Evolutionary conservation across 768 basidiomycete species (phyloP).

Genomic region (Nidularia sp.): DNA sequence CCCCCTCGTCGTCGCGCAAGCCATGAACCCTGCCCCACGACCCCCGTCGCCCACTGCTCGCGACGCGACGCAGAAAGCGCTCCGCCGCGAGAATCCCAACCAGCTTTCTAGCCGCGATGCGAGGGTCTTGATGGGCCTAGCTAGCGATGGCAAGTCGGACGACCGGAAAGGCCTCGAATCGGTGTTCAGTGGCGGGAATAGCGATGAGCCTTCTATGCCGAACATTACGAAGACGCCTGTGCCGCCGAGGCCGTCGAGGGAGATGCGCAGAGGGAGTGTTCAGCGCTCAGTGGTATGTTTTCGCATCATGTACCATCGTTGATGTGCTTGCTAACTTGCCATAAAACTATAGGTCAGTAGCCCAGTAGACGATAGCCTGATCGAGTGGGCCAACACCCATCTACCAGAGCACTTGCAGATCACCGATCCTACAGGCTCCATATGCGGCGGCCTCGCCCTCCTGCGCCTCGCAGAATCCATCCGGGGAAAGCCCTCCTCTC

Average conservation of each 20-base stretch:
- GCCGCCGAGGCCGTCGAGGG: constrained; percentile 69
- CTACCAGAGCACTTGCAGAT: constrained; percentile 65
- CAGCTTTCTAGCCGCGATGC: constrained; percentile 80
- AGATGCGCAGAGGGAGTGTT: constrained; percentile 43
- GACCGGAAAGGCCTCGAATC: constrained; percentile 51
- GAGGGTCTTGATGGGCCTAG: constrained; percentile 66
- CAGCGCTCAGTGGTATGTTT: constrained; percentile 21
- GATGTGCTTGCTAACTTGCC: neutral
- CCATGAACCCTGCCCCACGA: constrained; percentile 93
- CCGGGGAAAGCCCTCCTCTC: constrained; percentile 59
- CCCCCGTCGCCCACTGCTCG: constrained; percentile 90
- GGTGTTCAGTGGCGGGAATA: constrained; percentile 33
- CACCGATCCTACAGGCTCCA: constrained; percentile 34
- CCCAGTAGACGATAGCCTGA: constrained; percentile 45
- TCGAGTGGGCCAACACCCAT: constrained; percentile 88
- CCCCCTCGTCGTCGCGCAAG: constrained; percentile 89
- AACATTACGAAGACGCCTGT: constrained; percentile 10
- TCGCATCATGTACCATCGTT: constrained; percentile 2
- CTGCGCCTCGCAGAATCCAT: constrained; percentile 84
- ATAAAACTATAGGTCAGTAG: constrained; percentile 9
- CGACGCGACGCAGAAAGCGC: constrained; percentile 82
- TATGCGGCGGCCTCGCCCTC: constrained; percentile 71
- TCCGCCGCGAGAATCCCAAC: constrained; percentile 81
- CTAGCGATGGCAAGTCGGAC: constrained; percentile 30
- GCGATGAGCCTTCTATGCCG: neutral